Evolutionary conservation across 129 eudicot genomes (phyloP).

Genomic region (Gnaphalium uliginosum): DNA sequence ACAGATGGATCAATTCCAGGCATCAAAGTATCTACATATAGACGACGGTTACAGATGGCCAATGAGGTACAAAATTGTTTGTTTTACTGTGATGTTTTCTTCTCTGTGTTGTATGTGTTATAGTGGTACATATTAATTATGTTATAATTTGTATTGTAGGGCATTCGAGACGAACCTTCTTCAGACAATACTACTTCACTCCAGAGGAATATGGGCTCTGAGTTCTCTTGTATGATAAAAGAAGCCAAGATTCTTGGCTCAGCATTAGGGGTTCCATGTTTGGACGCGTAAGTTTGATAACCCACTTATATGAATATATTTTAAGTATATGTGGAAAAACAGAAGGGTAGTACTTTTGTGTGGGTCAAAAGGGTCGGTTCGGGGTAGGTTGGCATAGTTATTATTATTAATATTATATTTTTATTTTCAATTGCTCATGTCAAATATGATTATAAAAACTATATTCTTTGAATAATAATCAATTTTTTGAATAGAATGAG

Average conservation of each 20-base stretch:
- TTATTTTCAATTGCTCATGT: background rate
- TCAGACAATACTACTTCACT: constrained; percentile 49
- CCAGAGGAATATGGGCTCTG: constrained; percentile 90
- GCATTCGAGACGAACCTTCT: constrained; percentile 41
- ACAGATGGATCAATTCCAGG: constrained; percentile 96
- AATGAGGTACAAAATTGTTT: constrained; percentile 45
- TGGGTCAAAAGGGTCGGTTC: background rate
- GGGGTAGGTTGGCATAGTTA: background rate
- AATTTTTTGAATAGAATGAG: background rate
- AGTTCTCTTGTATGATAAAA: constrained; percentile 87
- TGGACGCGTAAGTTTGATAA: constrained; percentile 66
- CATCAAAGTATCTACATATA: constrained; percentile 78
- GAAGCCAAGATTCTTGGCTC: constrained; percentile 78
- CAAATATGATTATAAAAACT: background rate
- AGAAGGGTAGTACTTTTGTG: background rate
- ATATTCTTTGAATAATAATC: background rate
- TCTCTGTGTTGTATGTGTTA: background rate
- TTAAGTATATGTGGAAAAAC: background rate
- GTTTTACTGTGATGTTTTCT: background rate
- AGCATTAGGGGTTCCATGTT: constrained; percentile 90
- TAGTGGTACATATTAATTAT: background rate
- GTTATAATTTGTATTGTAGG: constrained; percentile 38
- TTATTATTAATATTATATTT: too few relatives aligned
- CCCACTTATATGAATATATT: background rate
- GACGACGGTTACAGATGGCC: constrained; percentile 61